Base-by-base conservation (phyloP, 768 basidiomycete genomes). In the Rhodotorula sphaerocarpa region DNA sequence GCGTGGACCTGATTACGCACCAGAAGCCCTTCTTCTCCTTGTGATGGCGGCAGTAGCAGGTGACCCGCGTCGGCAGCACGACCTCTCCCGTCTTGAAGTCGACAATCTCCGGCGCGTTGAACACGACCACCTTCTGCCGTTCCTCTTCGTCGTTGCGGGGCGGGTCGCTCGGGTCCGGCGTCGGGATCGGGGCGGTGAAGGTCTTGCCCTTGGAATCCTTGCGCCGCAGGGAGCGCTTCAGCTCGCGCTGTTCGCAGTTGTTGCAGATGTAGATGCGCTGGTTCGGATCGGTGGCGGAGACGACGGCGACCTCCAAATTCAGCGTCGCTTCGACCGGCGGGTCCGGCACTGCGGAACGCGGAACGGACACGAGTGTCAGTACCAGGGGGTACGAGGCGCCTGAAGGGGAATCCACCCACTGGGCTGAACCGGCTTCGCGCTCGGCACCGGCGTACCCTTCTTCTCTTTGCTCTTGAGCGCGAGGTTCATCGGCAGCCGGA, bases 1-100 rank as follows among this genome's bases (percentile, higher is more conserved):
- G n/a, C n/a, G n/a, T n/a, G n/a, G n/a, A n/a, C n/a, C n/a, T n/a
- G n/a, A n/a, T n/a, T n/a, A n/a, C n/a, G n/a, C 44, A 76, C 76
- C 72, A 62, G 76, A 96, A 97, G 4, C 95, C 95, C 42, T 86
- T 79, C 77, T 95, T 96, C 77, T 99, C 95, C 63, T 90, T 86
- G 77, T 99, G 93, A 79, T 97, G 95, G 55, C 93, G 85, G 70
- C 95, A 97, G 75, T 99, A 99, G 76, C 95, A 99, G 11, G 93
- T 93, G 64, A 99, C 89, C 50, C 95, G 83, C 42, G 95, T 83
- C 12, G 93, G 93, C n/a, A 99, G 79, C 25, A 88, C 81, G 30
- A 85, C 85, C 25, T 88, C 87, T 27, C 95, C 95, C 18, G 84
- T 79, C 10, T 84, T 85, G 74, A 97, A 90, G 73, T 91, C 89